Conservation (phyloP, 257 asterid genomes). For the Przewalskia tangutica region DNA sequence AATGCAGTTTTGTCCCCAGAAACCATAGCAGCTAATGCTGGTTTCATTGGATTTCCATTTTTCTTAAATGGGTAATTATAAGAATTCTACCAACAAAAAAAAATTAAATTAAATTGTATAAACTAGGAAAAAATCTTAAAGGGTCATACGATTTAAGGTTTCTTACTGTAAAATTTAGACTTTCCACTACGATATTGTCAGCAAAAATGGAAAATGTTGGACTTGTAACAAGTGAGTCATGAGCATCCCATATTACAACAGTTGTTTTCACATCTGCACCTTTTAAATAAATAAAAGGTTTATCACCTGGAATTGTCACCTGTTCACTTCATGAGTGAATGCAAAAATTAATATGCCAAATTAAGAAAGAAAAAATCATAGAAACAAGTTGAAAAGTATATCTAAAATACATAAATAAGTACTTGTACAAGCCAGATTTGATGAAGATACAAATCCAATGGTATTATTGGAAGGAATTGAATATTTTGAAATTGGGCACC, state of each 20-base stretch:
- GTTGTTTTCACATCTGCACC: conserved; percentile 30
- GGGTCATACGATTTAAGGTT: neutral
- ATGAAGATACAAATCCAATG: conserved; percentile 34
- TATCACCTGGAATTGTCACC: conserved; percentile 27
- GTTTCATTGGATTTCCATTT: neutral
- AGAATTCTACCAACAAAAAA: conserved; percentile 22
- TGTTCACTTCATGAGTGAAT: conserved; percentile 22
- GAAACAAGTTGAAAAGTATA: neutral
- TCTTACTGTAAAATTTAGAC: conserved; percentile 13
- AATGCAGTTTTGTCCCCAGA: conserved; percentile 39
- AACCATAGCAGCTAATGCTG: conserved; percentile 36
- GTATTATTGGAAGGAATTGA: conserved; percentile 33
- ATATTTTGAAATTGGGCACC: conserved; percentile 22
- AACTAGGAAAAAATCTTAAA: neutral
- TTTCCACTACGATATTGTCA: conserved; percentile 20
- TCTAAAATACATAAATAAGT: neutral
- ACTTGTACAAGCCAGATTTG: conserved; percentile 46
- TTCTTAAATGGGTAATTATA: conserved; percentile 29
- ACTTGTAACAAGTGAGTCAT: conserved; percentile 9
- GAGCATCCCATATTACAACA: conserved; percentile 21
- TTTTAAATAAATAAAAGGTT: conserved; percentile 36
- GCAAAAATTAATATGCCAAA: neutral
- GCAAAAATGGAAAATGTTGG: conserved; percentile 38
- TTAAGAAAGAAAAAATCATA: neutral
- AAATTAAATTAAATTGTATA: too few relatives aligned